phyloP scores from a whole-genome alignment of 768 basidiomycete genomes.

The Psilocybe subaeruginosa region DNA sequence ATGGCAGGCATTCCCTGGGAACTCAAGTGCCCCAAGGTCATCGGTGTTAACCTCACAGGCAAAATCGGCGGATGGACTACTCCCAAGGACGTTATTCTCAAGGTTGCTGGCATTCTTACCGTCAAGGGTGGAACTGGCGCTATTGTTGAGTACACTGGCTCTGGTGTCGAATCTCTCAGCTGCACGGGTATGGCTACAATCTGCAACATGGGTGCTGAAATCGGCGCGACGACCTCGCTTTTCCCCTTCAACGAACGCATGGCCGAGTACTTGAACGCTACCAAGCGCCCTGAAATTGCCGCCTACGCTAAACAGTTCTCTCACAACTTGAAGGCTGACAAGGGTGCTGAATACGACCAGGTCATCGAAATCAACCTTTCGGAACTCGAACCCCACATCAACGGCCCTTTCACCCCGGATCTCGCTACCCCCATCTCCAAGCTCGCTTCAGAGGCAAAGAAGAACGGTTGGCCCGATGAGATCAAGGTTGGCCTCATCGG shows the following conservation, averaged over 20 bases:
- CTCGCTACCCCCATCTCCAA: constrained; percentile 97
- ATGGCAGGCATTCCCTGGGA: constrained; percentile 99
- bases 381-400: constrained; percentile 98
- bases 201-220: constrained; percentile 99
- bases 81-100: constrained; percentile 98
- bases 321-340: constrained; percentile 89
- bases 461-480: constrained; percentile 96
- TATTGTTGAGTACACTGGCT: constrained; percentile 95
- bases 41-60: constrained; percentile 95
- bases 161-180: constrained; percentile 94
- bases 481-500: constrained; percentile 98
- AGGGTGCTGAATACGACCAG: constrained; percentile 92
- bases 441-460: constrained; percentile 88
- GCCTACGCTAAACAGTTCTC: constrained; percentile 87
- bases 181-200: constrained; percentile 99
- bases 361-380: constrained; percentile 94
- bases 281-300: constrained; percentile 86
- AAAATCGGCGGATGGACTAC: constrained; percentile 97
- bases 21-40: constrained; percentile 98
- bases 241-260: constrained; percentile 99
- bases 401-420: constrained; percentile 99
- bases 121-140: constrained; percentile 99
- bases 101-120: constrained; percentile 97
- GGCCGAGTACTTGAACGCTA: constrained; percentile 93
- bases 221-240: constrained; percentile 96